Evolutionary conservation across 2,329 filamentous ascomycete genomes (phyloP).

Genomic region (Ascochyta rabiei): DNA sequence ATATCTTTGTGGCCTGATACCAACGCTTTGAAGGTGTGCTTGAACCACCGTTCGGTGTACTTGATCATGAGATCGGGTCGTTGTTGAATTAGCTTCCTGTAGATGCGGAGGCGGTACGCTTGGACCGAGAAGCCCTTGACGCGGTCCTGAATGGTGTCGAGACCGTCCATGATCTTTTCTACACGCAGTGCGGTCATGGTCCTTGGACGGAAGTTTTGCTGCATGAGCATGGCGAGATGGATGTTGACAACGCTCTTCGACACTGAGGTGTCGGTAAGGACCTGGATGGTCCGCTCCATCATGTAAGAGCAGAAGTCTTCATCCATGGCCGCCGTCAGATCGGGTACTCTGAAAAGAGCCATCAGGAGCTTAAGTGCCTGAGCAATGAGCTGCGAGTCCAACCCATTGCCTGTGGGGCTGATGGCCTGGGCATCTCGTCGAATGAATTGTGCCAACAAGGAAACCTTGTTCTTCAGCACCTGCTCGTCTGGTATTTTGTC

Average conservation of each 20-base stretch:
- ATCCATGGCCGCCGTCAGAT: slow-evolving; percentile 72
- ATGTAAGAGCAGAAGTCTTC: slow-evolving; percentile 82
- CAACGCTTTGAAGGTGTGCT: slow-evolving; percentile 81
- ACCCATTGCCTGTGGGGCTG: slow-evolving; percentile 58
- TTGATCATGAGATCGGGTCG: slow-evolving; percentile 71
- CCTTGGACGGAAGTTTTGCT: slow-evolving; percentile 77
- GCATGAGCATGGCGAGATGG: slow-evolving; percentile 78
- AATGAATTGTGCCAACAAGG: slow-evolving; percentile 79
- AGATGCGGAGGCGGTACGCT: slow-evolving; percentile 77
- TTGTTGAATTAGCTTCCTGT: slow-evolving; percentile 77
- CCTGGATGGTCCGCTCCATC: slow-evolving; percentile 78
- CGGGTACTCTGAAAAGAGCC: slow-evolving; percentile 75
- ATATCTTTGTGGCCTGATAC: slow-evolving; percentile 80
- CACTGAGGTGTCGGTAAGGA: slow-evolving; percentile 69
- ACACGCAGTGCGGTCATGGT: slow-evolving; percentile 76
- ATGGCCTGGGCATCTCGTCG: slow-evolving; percentile 76
- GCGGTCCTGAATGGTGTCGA: slow-evolving; percentile 75
- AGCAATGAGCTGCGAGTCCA: slow-evolving; percentile 73
- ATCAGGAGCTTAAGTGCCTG: slow-evolving; percentile 79
- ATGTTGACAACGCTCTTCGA: slow-evolving; percentile 81
- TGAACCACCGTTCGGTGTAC: slow-evolving; percentile 76
- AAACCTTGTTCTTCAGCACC: slow-evolving; percentile 70
- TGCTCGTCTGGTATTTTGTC: slow-evolving; percentile 70
- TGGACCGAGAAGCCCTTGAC: slow-evolving; percentile 82
- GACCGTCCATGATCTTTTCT: slow-evolving; percentile 70